Evolutionary conservation across 2,329 filamentous ascomycete genomes (phyloP), one percentile per base, ranked within the genome.

Genomic region (Talaromyces albobiverticillius): DNA sequence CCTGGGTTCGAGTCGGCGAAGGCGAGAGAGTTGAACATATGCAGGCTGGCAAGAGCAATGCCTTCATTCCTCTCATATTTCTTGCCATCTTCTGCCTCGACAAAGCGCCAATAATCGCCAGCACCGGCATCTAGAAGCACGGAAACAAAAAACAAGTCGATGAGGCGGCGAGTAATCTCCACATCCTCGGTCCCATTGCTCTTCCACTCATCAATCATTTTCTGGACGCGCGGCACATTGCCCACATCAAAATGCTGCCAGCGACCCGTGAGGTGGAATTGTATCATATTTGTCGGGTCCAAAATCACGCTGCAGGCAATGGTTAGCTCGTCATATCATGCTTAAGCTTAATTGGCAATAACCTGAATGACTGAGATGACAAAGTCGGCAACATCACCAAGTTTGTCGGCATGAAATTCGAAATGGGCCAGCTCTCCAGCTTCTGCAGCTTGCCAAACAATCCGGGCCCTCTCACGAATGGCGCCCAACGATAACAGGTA

Each of bases 171-270:
- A 0, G 78, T 77, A 3, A 74, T 62, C 55, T 83, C 81, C 0
- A 67, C 57, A 1, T 72, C 68, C 46, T 82, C 76, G 36, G 64
- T 62, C 1, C 22, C 23, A 0, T 71, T 66, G 1, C 59, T 61
- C 1, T 76, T 66, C 80, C 80, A 81, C 32, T 71, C 61, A 16
- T 71, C 60, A 2, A 79, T 66, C 3, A 82, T 61, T 5, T 69
- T 61, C 3, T 70, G 66, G 5, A 83, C 65, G 32, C 82, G 79
- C 36, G 76, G 69, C 23, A 80, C 68, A 10, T 73, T 74, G 9
- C 82, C 82, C 34, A 83, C 76, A 9, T 83, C 78, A 59, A 85
- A 85, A 67, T 85, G 82, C 62, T 85, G 82, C 79, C 82, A 85
- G 29, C 82, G 76, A 7, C 73, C n/a, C 82, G 56, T 53, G 50